phyloP scores from a whole-genome alignment of 345 rosid species.

The Linum tenue region DNA sequence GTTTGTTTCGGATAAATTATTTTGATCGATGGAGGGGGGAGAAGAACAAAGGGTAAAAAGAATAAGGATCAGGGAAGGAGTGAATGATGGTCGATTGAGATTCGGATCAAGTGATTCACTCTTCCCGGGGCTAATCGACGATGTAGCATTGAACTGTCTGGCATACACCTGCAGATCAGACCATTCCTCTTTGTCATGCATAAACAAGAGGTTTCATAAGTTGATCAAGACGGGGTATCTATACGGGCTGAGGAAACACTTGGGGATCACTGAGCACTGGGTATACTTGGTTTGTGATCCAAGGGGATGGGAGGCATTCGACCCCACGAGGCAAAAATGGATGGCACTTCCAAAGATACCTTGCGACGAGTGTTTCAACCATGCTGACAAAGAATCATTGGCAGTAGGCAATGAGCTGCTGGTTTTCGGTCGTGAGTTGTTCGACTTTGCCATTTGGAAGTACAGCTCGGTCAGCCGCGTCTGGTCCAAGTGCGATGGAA shows the following conservation, averaged over 20 bases:
- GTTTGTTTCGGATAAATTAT: conserved; percentile 18
- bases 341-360: conserved; percentile 71
- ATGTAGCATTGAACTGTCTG: conserved; percentile 58
- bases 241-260: conserved; percentile 49
- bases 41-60: conserved; percentile 20
- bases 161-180: conserved; percentile 57
- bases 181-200: conserved; percentile 42
- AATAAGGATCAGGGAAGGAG: conserved; percentile 31
- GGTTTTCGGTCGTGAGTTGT: conserved; percentile 66
- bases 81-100: conserved; percentile 37
- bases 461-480: conserved; percentile 40
- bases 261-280: conserved; percentile 49
- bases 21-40: conserved; percentile 21
- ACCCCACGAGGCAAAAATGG: conserved; percentile 52
- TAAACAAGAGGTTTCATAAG: conserved; percentile 49
- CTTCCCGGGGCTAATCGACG: conserved; percentile 72
- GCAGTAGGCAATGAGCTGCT: conserved; percentile 65
- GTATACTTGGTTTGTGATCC: conserved; percentile 71
- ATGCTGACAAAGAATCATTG: conserved; percentile 72
- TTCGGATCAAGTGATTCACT: conserved; percentile 56
- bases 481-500: conserved; percentile 65
- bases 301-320: conserved; percentile 72
- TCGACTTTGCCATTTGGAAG: conserved; percentile 69
- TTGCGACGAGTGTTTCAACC: conserved; percentile 74
- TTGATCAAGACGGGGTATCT: conserved; percentile 40